Evolutionary conservation across 177 flowering plant species (phyloP).

Genomic region (Tripterygium wilfordii): DNA sequence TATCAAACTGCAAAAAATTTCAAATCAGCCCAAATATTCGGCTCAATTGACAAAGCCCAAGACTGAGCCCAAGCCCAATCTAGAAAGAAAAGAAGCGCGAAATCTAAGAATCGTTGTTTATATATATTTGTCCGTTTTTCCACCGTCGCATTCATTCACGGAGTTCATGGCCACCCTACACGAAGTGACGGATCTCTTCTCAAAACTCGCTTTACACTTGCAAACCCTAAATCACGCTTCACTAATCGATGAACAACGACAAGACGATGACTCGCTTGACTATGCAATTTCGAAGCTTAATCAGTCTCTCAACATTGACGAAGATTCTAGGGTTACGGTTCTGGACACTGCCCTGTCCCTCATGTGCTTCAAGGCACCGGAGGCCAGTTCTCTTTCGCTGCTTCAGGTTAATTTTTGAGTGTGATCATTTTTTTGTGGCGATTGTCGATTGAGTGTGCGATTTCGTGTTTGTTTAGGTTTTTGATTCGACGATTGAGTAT

Average conservation of each 20-base stretch:
- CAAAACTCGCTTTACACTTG: constrained; percentile 38
- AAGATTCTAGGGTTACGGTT: constrained; percentile 43
- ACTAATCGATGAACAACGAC: constrained; percentile 6
- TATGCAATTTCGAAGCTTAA: constrained; percentile 39
- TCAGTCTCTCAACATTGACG: constrained; percentile 42
- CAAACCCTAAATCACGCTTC: constrained; percentile 10
- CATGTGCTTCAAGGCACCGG: constrained; percentile 63
- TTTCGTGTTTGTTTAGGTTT: constrained; percentile 33
- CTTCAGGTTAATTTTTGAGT: background rate
- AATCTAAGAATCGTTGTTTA: too few species aligned
- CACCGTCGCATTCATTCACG: too few species aligned
- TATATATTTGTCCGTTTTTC: too few species aligned
- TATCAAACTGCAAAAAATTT: too few species aligned
- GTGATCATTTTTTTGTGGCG: background rate
- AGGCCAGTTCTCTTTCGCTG: constrained; percentile 22
- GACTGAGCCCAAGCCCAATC: too few species aligned
- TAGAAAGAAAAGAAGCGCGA: too few species aligned
- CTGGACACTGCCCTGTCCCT: constrained; percentile 70
- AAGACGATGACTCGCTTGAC: constrained; percentile 10
- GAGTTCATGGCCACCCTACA: constrained; percentile 8
- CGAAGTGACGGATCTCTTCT: constrained; percentile 45
- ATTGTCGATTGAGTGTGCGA: background rate
- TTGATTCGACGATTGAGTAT: constrained; percentile 27
- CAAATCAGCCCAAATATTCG: too few species aligned
- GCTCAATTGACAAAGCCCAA: too few species aligned